Evolutionary conservation across 768 basidiomycete species (phyloP).

Genomic region (Botryobasidium botryosum): DNA sequence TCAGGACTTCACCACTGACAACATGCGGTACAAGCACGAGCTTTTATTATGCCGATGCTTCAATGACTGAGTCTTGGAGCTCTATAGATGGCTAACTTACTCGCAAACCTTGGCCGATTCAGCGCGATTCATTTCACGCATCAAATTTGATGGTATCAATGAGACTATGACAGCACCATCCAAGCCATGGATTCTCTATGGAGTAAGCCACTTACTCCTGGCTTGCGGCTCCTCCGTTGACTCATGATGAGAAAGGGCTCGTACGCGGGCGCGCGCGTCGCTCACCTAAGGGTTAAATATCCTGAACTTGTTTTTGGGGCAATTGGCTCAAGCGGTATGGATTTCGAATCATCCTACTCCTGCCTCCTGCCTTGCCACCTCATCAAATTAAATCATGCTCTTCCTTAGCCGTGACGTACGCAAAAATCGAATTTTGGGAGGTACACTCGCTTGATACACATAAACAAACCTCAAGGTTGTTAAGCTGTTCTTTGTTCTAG

Average conservation of each 20-base stretch:
- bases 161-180: constrained; percentile 55
- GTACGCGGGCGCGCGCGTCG: constrained; percentile 85
- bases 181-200: constrained; percentile 97
- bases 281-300: constrained; percentile 77
- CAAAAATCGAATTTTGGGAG: constrained; percentile 63
- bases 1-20: constrained; percentile 60
- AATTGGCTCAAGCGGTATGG: constrained; percentile 75
- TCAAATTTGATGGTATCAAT: constrained; percentile 64
- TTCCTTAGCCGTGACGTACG: constrained; percentile 68
- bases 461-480: background rate
- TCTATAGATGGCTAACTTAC: too few species aligned
- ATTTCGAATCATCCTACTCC: too few species aligned
- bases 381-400: constrained; percentile 1
- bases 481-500: background rate
- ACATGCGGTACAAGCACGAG: constrained; percentile 77
- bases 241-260: constrained; percentile 37
- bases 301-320: constrained; percentile 77
- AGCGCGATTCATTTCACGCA: constrained; percentile 73
- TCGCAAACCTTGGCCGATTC: too few species aligned
- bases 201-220: constrained; percentile 32
- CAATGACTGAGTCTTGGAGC: too few species aligned
- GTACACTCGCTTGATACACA: background rate
- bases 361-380: too few species aligned
- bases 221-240: background rate
- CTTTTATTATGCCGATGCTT: constrained; percentile 69